These are phyloP conservation scores for Thuja plicata DNA, from an alignment of 83 land plant species.

Conservation along the genomic window DNA sequence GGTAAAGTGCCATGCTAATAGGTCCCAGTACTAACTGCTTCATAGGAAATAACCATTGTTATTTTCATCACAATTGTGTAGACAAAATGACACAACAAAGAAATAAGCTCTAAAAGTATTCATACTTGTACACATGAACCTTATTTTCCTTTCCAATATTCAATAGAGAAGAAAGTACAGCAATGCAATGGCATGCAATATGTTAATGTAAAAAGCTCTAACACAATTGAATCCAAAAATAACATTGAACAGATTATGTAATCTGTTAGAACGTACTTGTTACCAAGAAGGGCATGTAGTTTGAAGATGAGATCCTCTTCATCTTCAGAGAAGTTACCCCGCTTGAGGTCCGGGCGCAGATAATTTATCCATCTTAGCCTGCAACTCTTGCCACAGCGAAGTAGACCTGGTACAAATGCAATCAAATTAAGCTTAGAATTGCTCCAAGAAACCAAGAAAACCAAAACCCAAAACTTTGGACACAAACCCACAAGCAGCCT, in stretches of 20 bases:
- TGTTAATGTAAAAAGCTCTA: too few species aligned
- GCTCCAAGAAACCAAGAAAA: not conserved
- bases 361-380: conserved; percentile 4
- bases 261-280: not conserved
- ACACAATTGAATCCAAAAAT: too few species aligned
- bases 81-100: too few species aligned
- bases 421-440: not conserved
- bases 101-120: too few species aligned
- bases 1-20: not conserved
- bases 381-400: conserved; percentile 2
- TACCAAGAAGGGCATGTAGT: not conserved
- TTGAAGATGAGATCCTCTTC: conserved; percentile 3
- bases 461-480: not conserved
- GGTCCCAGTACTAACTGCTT: not conserved
- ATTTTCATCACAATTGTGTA: not conserved
- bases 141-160: not conserved
- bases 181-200: not conserved
- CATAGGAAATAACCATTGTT: not conserved
- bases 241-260: not conserved
- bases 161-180: not conserved
- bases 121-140: too few species aligned
- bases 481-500: too few species aligned
- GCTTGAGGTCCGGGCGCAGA: not conserved
- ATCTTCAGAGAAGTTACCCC: not conserved
- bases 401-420: not conserved